phyloP scores from a whole-genome alignment of 2,329 filamentous ascomycete species.

The Byssochlamys sp. region DNA sequence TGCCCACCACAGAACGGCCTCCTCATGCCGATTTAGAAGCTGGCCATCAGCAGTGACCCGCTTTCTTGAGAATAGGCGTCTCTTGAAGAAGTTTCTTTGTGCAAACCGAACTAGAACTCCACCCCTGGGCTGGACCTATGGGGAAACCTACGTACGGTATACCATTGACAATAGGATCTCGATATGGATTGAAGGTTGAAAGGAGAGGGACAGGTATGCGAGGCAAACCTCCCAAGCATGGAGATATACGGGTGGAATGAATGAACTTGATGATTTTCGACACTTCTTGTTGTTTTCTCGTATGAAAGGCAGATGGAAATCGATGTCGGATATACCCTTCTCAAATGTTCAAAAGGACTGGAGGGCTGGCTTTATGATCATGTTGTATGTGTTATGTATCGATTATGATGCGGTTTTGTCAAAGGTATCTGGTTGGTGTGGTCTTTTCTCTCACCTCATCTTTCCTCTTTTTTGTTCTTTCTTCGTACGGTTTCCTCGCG shows the following conservation, averaged over 20 bases:
- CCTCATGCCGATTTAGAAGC: neutral
- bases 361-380: neutral
- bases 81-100: neutral
- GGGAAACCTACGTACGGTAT: neutral
- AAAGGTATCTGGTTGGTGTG: neutral
- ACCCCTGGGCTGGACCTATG: neutral
- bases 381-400: neutral
- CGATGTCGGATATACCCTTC: neutral
- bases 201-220: neutral
- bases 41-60: neutral
- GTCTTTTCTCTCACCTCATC: neutral
- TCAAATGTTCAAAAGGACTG: neutral
- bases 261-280: no score
- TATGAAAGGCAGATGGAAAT: neutral
- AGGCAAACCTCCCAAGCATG: neutral
- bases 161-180: neutral
- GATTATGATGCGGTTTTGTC: neutral
- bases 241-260: neutral
- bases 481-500: neutral
- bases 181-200: neutral
- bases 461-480: neutral
- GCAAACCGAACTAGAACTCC: neutral
- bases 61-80: neutral
- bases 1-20: neutral
- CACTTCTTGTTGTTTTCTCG: neutral